Percentiles rank a stretch among this genome's conserved stretches.
Evolutionary conservation across 148 eudicot species (phyloP).

Genomic region (Spergularia bocconei): DNA sequence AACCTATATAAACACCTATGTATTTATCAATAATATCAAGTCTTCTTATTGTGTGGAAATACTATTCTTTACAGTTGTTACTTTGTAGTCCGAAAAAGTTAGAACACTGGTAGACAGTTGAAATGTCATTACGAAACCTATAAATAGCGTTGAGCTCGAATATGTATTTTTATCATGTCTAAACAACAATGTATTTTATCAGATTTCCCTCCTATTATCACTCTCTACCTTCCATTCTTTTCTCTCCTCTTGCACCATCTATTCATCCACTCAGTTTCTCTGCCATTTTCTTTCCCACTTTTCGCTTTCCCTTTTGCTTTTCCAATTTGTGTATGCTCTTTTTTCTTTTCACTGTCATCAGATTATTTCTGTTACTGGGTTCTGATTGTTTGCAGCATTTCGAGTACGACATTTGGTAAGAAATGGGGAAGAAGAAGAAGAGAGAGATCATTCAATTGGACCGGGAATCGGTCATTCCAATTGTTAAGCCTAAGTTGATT

Average conservation of each 20-base stretch:
- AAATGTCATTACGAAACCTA: not conserved
- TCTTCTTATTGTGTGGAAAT: too few relatives aligned
- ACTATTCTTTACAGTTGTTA: too few relatives aligned
- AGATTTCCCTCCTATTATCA: slow-evolving; percentile 12
- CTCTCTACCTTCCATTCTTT: slow-evolving; percentile 13
- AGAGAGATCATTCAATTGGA: slow-evolving; percentile 64
- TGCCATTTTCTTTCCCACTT: not conserved
- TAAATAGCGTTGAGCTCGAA: not conserved
- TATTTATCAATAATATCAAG: too few relatives aligned
- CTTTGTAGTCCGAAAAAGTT: too few relatives aligned
- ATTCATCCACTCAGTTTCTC: not conserved
- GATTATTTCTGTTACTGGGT: not conserved
- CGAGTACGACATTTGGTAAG: not conserved
- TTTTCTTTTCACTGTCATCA: not conserved
- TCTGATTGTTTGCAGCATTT: not conserved
- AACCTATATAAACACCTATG: too few relatives aligned
- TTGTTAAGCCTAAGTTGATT: slow-evolving; percentile 58
- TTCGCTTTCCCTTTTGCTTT: not conserved
- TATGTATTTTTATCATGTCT: not conserved
- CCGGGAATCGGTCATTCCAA: slow-evolving; percentile 74
- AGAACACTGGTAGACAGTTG: too few relatives aligned
- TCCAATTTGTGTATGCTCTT: not conserved
- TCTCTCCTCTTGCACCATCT: not conserved
- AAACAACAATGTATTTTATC: not conserved
- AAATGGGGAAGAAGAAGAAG: slow-evolving; percentile 40